Evolutionary conservation across 495 filamentous ascomycete species (phyloP).

Genomic region (Xylaria bambusicola): DNA sequence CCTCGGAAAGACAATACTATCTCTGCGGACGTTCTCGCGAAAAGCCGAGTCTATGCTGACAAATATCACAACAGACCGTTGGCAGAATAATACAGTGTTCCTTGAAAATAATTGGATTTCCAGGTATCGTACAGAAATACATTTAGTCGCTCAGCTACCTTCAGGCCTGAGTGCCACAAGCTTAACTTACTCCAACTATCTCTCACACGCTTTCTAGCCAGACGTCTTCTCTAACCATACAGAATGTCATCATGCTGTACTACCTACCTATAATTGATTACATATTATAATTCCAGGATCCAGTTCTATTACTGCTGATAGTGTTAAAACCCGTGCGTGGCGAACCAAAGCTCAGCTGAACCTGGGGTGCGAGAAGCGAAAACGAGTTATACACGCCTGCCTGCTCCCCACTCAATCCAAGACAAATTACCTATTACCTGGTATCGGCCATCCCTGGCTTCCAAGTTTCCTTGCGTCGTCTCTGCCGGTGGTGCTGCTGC

Average conservation of each 20-base stretch:
- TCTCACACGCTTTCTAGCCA: too few relatives aligned
- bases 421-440: not conserved
- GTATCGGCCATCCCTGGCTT: not conserved
- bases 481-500: too few relatives aligned
- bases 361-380: constrained; percentile 6
- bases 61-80: too few relatives aligned
- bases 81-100: too few relatives aligned
- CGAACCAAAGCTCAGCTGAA: constrained; percentile 16
- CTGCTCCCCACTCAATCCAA: not conserved
- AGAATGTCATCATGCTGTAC: constrained; percentile 12
- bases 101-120: too few relatives aligned
- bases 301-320: constrained; percentile 8
- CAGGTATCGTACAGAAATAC: too few relatives aligned
- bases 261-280: not conserved
- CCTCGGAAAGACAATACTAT: too few relatives aligned
- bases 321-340: constrained; percentile 6
- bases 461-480: not conserved
- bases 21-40: too few relatives aligned
- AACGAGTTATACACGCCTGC: not conserved
- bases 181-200: too few relatives aligned
- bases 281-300: constrained; percentile 10
- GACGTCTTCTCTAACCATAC: not conserved
- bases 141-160: too few relatives aligned
- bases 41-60: too few relatives aligned
- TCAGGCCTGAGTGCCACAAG: too few relatives aligned